Evolutionary conservation across 2,329 filamentous ascomycete species (phyloP), one percentile per base, ranked within the genome.

Genomic region (Pseudovirgaria hyperparasitica): DNA sequence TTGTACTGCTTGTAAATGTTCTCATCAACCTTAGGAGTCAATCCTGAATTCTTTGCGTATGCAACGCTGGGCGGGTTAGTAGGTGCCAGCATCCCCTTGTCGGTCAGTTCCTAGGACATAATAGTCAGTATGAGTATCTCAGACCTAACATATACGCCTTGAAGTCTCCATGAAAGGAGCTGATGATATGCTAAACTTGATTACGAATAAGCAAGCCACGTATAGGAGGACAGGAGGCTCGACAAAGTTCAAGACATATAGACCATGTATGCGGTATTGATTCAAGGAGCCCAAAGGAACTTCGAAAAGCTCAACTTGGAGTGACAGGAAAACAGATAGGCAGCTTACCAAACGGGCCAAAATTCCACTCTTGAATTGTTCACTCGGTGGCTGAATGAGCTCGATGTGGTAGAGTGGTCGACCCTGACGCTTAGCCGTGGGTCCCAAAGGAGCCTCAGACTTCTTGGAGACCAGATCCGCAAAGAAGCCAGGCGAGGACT

Each of bases 1-100:
- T 60, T 48, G 41, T 59, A 67, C 25, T 57, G 38, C 6, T 37
- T 32, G 29, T 47, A 48, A 13, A 41, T 30, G 27, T 39, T 42
- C 14, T 41, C 42, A 4, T 45, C 44, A 9, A 44, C 29, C 21
- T 41, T 43, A 5, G 25, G 28, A 23, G 21, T 9, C 3, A 25
- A 31, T 31, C 4, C 6, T 15, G n/a, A 40, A 40, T 19, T 53
- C 53, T 19, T 55, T 56, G 25, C 55, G 48, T 27, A 54, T 47
- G 15, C 54, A 31, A 6, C 47, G 33, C 1, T 45, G 30, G 10
- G 40, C 39, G 23, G 19, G 27, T 19, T 28, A 30, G 26, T 30
- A 29, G 19, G 43, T 34, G 12, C 31, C 29, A 11, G 43, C 38
- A 18, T 48, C 43, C 52, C 56, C 15, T 37, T 44, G 20, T 38